Evolutionary conservation across 2,329 filamentous ascomycete genomes (phyloP).

Genomic region (Fonsecaea pedrosoi): DNA sequence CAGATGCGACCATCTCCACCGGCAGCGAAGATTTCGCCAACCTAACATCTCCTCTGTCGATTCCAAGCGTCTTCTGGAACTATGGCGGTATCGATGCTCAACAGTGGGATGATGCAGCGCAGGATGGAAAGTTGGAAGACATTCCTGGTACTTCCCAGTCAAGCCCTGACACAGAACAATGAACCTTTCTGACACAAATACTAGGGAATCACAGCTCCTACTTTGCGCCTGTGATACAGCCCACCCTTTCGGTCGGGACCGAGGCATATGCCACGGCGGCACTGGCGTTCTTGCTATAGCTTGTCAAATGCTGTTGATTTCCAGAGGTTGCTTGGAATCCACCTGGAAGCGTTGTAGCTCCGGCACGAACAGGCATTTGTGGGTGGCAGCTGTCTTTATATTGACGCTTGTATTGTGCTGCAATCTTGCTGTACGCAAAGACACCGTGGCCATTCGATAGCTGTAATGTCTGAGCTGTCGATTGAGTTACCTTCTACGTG

Average conservation of each 20-base stretch:
- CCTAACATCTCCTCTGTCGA: conserved; percentile 57
- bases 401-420: not conserved
- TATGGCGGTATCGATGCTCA: conserved; percentile 54
- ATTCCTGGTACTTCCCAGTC: conserved; percentile 47
- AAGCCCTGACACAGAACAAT: not conserved
- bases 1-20: conserved; percentile 27
- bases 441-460: too few species aligned
- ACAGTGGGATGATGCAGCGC: conserved; percentile 17
- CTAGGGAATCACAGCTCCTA: conserved; percentile 61
- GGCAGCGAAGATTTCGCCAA: conserved; percentile 65
- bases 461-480: too few species aligned
- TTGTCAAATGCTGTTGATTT: not conserved
- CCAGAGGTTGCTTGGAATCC: not conserved
- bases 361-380: not conserved
- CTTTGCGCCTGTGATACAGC: conserved; percentile 65
- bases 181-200: not conserved
- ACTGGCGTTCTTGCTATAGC: conserved; percentile 48
- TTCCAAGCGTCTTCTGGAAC: conserved; percentile 62
- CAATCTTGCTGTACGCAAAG: too few species aligned
- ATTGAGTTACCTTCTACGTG: too few species aligned
- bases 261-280: conserved; percentile 60
- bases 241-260: conserved; percentile 60
- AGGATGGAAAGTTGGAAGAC: conserved; percentile 14
- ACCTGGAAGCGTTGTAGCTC: not conserved
- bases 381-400: not conserved